Evolutionary conservation across 306 rosid genomes (phyloP), one percentile per base, ranked within the genome.

Genomic region (Cicer chorassanicum): DNA sequence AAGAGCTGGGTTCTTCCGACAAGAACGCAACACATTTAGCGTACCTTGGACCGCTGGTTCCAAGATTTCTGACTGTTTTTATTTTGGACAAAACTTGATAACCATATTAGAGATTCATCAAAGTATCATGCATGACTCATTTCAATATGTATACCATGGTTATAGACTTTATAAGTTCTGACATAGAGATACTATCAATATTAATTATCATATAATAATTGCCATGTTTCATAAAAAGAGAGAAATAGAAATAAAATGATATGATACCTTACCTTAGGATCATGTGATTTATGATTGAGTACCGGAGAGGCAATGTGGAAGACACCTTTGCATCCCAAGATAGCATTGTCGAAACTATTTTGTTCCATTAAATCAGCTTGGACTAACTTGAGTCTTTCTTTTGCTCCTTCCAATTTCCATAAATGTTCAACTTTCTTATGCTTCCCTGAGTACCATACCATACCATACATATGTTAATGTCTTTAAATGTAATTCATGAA

Each of bases 231-330:
- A 51, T 14, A 3, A 9, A 10, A 9, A 15, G 15, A 40, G 19
- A 45, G 60, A 61, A 34, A 13, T 13, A 21, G 8, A 15, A 51
- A 21, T 8, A 44, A 7, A 16, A 4, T 34, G 13, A 14, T 6
- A 54, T 29, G 5, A 46, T 41, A 64, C 40, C 85, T 84, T 70
- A 85, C 97, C 96, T 91, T 86, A 12, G 98, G 92, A 84, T 91
- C 86, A 82, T 88, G 75, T 38, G 92, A 73, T 4, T 86, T 69
- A 75, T 74, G 78, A 46, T 53, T 89, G 24, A 88, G 75, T 2
- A 91, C 98, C 11, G 98, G 98, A 41, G 97, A 94, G 76, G 97
- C 97, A 0, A 92, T 85, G 76, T 94, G 97, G 82, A 94, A 94
- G 43, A 94, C 93, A 21, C 97, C 96, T 68, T 84, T 80, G 70